A percentile compares a stretch with the other conserved stretches of the same genome.
phyloP scores from a whole-genome alignment of 441 rosid species.

The Populus hybrid region DNA sequence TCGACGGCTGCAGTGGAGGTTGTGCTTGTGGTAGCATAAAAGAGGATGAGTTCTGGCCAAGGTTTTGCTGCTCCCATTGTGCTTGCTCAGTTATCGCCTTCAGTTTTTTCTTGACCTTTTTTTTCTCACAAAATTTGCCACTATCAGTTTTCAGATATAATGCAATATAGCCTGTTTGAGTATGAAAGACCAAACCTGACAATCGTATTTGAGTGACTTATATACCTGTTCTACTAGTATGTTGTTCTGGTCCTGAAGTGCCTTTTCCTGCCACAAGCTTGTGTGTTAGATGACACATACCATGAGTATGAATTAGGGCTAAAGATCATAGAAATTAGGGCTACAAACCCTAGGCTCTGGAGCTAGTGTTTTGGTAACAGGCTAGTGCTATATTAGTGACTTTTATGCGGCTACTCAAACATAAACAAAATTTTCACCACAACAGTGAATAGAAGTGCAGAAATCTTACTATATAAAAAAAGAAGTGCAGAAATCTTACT shows the following conservation, averaged over 20 bases:
- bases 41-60: constrained; percentile 21
- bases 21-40: constrained; percentile 21
- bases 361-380: neutral
- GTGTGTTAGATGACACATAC: neutral
- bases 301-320: neutral
- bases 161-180: neutral
- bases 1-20: constrained; percentile 12
- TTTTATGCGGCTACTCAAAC: neutral
- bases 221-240: constrained; percentile 49
- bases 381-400: neutral
- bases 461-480: constrained; percentile 27
- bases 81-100: constrained; percentile 20
- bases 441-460: neutral
- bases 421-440: neutral
- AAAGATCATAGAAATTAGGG: neutral
- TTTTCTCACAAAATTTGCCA: neutral
- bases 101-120: constrained; percentile 41
- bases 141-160: neutral
- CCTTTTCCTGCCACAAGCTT: constrained; percentile 40
- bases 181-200: neutral
- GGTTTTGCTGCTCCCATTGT: constrained; percentile 32
- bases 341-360: neutral
- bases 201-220: neutral
- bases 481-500: constrained; percentile 28
- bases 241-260: constrained; percentile 45